Evolutionary conservation across 2,329 filamentous ascomycete species (phyloP).

Genomic region (Delphinella strobiligena): DNA sequence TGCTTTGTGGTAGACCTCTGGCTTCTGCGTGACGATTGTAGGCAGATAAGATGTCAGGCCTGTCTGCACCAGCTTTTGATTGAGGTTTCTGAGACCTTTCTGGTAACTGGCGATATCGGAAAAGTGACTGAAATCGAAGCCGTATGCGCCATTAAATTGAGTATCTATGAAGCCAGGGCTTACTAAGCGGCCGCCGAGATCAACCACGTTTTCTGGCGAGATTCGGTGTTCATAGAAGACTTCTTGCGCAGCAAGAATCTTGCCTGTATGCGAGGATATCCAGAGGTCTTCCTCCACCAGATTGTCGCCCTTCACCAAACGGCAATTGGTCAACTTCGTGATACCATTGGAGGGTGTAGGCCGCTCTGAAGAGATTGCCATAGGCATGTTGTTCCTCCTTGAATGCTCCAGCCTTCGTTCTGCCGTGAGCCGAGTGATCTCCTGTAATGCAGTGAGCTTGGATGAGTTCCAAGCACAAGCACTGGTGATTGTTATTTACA

Average conservation of each 20-base stretch:
- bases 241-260: conserved; percentile 61
- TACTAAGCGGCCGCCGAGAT: conserved; percentile 72
- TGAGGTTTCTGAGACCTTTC: conserved; percentile 59
- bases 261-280: conserved; percentile 71
- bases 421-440: no score
- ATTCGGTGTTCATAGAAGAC: conserved; percentile 55
- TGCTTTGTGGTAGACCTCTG: conserved; percentile 72
- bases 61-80: conserved; percentile 58
- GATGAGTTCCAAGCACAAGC: no score
- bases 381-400: no score
- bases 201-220: conserved; percentile 61
- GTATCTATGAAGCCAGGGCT: conserved; percentile 81
- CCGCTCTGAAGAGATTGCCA: conserved; percentile 25
- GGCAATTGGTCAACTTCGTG: conserved; percentile 56
- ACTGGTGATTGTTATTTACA: no score
- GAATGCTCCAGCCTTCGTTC: no score
- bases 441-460: no score
- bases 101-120: conserved; percentile 50
- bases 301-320: conserved; percentile 54
- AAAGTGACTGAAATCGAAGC: conserved; percentile 83
- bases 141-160: conserved; percentile 84
- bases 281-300: conserved; percentile 74
- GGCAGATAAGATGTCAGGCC: conserved; percentile 83
- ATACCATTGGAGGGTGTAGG: conserved; percentile 43
- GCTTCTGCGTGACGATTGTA: conserved; percentile 68